Conservation (phyloP, 208 protist species). For the Angomonas desouzai region DNA sequence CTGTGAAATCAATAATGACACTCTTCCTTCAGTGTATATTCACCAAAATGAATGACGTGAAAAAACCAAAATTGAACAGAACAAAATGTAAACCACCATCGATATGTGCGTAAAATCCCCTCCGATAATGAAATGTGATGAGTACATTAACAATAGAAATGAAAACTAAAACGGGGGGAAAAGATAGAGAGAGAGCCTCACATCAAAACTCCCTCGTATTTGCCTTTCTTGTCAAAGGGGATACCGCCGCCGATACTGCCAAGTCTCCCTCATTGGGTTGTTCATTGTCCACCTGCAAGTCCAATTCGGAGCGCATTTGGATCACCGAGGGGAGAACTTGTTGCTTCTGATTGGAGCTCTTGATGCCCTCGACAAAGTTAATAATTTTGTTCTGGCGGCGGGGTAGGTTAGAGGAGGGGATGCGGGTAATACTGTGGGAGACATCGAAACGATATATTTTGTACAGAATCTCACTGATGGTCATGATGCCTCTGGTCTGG, state of each 20-base stretch:
- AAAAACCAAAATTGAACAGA: too few species aligned
- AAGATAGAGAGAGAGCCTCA: background rate
- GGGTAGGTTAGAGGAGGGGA: slow-evolving; percentile 15
- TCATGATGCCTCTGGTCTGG: slow-evolving; percentile 55
- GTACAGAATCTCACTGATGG: slow-evolving; percentile 54
- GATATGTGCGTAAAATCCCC: background rate
- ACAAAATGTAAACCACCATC: too few species aligned
- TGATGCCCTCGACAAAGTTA: slow-evolving; percentile 36
- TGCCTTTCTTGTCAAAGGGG: background rate
- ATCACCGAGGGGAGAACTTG: background rate
- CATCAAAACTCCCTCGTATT: background rate
- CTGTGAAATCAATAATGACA: too few species aligned
- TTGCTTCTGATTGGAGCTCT: slow-evolving; percentile 11
- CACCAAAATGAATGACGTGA: too few species aligned
- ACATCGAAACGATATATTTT: slow-evolving; percentile 46
- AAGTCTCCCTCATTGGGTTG: background rate
- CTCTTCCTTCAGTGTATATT: too few species aligned
- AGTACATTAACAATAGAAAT: slow-evolving; percentile 26
- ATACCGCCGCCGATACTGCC: background rate
- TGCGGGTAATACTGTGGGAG: slow-evolving; percentile 6
- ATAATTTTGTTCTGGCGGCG: slow-evolving; percentile 48
- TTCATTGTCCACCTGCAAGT: slow-evolving; percentile 6
- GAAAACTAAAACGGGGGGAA: slow-evolving; percentile 6
- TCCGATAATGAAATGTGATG: too few species aligned
- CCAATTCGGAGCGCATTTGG: slow-evolving; percentile 1